phyloP scores from a whole-genome alignment of 352 stramenopile species.

The Albugo candida region DNA sequence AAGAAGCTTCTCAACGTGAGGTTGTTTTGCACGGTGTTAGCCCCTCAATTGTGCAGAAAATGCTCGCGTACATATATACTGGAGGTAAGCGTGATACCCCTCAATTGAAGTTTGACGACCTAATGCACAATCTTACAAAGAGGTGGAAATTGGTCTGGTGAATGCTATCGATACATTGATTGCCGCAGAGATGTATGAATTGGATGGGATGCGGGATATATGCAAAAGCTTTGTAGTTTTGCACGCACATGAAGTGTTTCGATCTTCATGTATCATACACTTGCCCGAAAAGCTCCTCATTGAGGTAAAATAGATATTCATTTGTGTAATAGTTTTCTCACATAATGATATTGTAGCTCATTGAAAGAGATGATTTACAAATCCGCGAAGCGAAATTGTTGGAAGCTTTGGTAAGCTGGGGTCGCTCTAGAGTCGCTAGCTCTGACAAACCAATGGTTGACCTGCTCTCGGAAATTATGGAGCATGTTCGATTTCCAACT shows the following conservation, averaged over 20 bases:
- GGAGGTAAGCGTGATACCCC: conserved; percentile 15
- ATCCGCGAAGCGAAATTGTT: conserved; percentile 64
- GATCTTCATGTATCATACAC: conserved; percentile 44
- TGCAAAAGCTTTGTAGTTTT: conserved; percentile 70
- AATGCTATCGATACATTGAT: conserved; percentile 59
- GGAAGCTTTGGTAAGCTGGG: conserved; percentile 63
- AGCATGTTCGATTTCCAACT: conserved; percentile 65
- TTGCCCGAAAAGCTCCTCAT: conserved; percentile 67
- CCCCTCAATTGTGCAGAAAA: conserved; percentile 45
- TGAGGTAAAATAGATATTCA: conserved; percentile 15
- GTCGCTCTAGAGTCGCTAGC: conserved; percentile 31
- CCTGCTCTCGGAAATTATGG: conserved; percentile 54
- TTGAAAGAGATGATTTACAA: conserved; percentile 66
- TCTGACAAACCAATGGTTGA: conserved; percentile 19
- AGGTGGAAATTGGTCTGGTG: conserved; percentile 50
- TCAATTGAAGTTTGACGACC: background rate
- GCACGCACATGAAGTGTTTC: conserved; percentile 66
- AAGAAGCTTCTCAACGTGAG: conserved; percentile 42
- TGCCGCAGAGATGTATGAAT: conserved; percentile 67
- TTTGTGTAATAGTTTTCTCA: background rate
- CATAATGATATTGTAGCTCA: conserved; percentile 14
- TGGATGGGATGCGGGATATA: conserved; percentile 53
- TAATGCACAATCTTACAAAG: conserved; percentile 5
- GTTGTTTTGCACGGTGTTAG: conserved; percentile 54
- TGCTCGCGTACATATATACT: conserved; percentile 74